Base-by-base conservation (phyloP, 2,329 filamentous ascomycete species). In the Teratosphaeria pseudoeucalypti region DNA sequence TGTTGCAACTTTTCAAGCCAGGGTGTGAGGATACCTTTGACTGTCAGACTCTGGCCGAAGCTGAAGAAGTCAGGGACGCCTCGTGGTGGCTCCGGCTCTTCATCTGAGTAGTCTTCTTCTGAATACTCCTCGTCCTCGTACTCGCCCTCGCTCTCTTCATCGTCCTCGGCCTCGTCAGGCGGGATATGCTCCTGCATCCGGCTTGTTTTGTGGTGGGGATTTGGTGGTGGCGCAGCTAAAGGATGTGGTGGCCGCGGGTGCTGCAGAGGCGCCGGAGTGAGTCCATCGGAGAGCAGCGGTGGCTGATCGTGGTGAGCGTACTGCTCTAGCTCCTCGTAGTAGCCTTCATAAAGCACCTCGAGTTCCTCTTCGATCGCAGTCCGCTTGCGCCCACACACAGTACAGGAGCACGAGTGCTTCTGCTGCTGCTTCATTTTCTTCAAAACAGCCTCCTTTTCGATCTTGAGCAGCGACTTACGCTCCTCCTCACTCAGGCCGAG, bases 371-470 rank as follows among this genome's bases (percentile, higher is more conserved):
- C 94, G 67, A 99, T 99, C 47, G 94, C 94, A 12, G 89, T 96
- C 58, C 94, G 85, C 78, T 99, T 99, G 65, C 94, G 85, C 57
- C 94, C 94, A 74, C 94, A 99, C 49, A 99, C 92, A 4, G 91
- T 95, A 75, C 94, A 99, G 73, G 92, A 96, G 79, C 94, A 99
- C 2, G 92, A 97, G 74, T 97, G 92, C 76, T 97, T 97, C 75
- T 99, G 94, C 75, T 99, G 94, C 75, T 99, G 94, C 80, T 99
- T 99, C 94, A 99, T 99, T 80, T 99, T 99, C 71, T 90, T 91
- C 59, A 99, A 78, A 0, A 99, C 94, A 7, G 94, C 92, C 75
- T 99, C 92, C 77, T 99, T 99, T 76, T 99, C 94, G 34, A 99
- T 92, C 76, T 96, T 96, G 71, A 99, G 91, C 54, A 99, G 79